Conservation (phyloP, 2,329 filamentous ascomycete genomes). For the Sarocladium brachiariae region DNA sequence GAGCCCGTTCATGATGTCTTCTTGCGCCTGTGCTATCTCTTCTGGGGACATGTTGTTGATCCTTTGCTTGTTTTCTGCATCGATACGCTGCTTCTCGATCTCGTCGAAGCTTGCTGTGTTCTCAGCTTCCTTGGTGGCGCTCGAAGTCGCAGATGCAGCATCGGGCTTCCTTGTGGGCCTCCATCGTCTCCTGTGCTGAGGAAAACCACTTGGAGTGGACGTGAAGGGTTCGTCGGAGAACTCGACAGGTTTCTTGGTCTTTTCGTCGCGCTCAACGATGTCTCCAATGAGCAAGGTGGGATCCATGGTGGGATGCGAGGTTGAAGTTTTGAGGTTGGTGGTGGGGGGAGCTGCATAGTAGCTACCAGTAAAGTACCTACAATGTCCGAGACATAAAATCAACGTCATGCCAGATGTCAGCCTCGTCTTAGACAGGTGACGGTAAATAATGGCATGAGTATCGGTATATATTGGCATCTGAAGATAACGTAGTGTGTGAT, state of each 20-base stretch:
- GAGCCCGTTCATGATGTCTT: slow-evolving; percentile 72
- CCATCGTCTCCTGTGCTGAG: slow-evolving; percentile 74
- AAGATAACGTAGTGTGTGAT: too few species aligned
- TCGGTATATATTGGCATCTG: too few species aligned
- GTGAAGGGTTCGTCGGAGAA: slow-evolving; percentile 7
- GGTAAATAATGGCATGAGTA: too few species aligned
- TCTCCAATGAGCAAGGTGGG: slow-evolving; percentile 61
- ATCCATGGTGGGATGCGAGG: slow-evolving; percentile 22
- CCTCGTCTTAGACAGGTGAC: too few species aligned
- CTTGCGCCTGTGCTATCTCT: slow-evolving; percentile 74
- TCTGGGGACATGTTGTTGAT: slow-evolving; percentile 71
- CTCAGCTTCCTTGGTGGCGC: slow-evolving; percentile 10
- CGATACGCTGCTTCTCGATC: slow-evolving; percentile 65
- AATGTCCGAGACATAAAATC: too few species aligned
- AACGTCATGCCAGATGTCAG: too few species aligned
- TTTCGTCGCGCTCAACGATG: slow-evolving; percentile 65
- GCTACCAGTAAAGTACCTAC: too few species aligned
- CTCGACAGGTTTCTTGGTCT: slow-evolving; percentile 50
- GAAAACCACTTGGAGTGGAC: slow-evolving; percentile 55
- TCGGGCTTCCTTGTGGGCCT: slow-evolving; percentile 66
- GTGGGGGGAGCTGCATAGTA: neutral
- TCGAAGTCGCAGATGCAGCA: slow-evolving; percentile 12
- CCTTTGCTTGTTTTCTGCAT: slow-evolving; percentile 70
- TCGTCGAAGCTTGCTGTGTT: slow-evolving; percentile 28
- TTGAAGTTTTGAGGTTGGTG: slow-evolving; percentile 8